Evolutionary conservation across 768 basidiomycete species (phyloP).

Genomic region (Fistulinella prunicolor): DNA sequence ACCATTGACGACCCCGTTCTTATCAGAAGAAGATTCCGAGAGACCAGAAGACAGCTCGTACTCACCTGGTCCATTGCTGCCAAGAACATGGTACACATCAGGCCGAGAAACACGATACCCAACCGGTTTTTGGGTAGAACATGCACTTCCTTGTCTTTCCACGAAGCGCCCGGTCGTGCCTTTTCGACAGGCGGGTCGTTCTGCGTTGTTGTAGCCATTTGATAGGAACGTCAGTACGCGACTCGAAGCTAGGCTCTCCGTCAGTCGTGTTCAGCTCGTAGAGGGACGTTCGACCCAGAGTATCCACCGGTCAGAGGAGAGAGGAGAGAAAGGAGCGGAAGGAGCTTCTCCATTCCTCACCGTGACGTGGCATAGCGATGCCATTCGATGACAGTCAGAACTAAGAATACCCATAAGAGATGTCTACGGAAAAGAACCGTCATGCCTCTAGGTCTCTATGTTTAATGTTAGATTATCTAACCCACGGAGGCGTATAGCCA

Average conservation of each 20-base stretch:
- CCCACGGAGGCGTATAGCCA: no score
- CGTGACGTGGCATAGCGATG: no score
- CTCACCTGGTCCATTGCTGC: slow-evolving; percentile 61
- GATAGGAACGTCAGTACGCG: background rate
- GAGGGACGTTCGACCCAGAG: no score
- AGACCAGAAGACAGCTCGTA: background rate
- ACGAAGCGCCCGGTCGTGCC: slow-evolving; percentile 21
- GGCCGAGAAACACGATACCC: slow-evolving; percentile 25
- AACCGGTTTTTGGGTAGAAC: background rate
- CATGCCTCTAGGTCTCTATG: no score
- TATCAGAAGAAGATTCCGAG: no score
- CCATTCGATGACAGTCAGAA: no score
- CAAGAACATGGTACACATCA: slow-evolving; percentile 31
- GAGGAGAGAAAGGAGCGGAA: no score
- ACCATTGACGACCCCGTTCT: background rate
- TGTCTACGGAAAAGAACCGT: no score
- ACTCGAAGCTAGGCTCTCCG: background rate
- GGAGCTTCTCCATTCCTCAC: no score
- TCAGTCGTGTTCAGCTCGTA: background rate
- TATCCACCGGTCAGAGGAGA: no score
- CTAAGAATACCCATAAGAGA: no score
- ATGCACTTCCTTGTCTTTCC: slow-evolving; percentile 19
- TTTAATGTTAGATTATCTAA: no score
- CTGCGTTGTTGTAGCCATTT: background rate
- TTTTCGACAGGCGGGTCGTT: slow-evolving; percentile 4